These are phyloP conservation scores for Aspergillaceae sp. DNA, from an alignment of 2,329 filamentous ascomycete genomes.

Conservation along the genomic window DNA sequence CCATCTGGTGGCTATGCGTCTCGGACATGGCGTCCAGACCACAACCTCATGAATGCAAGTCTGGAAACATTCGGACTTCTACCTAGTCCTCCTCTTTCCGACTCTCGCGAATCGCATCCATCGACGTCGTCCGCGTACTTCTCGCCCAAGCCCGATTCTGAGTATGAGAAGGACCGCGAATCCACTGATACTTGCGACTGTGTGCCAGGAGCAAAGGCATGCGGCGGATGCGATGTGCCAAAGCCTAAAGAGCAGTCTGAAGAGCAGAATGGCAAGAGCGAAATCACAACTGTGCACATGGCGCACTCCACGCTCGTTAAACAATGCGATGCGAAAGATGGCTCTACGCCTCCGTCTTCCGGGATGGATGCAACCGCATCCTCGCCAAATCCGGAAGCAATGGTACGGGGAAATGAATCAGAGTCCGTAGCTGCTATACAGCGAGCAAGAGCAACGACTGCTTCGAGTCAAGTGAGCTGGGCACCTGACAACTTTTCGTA, in stretches of 20 bases:
- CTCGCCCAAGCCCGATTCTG: conserved; percentile 13
- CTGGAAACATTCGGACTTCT: conserved; percentile 28
- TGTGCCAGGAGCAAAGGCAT: conserved; percentile 4
- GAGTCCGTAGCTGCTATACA: conserved; percentile 4
- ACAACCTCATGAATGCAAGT: conserved; percentile 23
- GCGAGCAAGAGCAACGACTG: conserved; percentile 24
- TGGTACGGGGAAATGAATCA: neutral
- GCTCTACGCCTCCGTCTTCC: neutral
- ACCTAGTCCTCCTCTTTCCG: conserved; percentile 30
- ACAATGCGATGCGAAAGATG: conserved; percentile 13
- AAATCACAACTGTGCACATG: conserved; percentile 24
- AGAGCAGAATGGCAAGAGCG: conserved; percentile 5
- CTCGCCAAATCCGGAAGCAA: neutral
- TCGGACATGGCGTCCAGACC: conserved; percentile 30
- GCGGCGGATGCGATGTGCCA: conserved; percentile 11
- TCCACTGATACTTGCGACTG: conserved; percentile 5
- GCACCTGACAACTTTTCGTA: conserved; percentile 29
- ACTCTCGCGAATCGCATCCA: conserved; percentile 19
- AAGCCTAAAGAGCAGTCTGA: conserved; percentile 3
- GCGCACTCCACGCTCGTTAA: conserved; percentile 24
- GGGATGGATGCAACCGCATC: neutral
- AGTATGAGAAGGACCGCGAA: conserved; percentile 9
- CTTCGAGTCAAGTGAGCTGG: conserved; percentile 32
- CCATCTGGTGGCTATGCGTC: conserved; percentile 17
- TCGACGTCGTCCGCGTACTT: conserved; percentile 22